Evolutionary conservation across 768 basidiomycete species (phyloP), one percentile per base, ranked within the genome.

Genomic region (Rhodotorula toruloides): DNA sequence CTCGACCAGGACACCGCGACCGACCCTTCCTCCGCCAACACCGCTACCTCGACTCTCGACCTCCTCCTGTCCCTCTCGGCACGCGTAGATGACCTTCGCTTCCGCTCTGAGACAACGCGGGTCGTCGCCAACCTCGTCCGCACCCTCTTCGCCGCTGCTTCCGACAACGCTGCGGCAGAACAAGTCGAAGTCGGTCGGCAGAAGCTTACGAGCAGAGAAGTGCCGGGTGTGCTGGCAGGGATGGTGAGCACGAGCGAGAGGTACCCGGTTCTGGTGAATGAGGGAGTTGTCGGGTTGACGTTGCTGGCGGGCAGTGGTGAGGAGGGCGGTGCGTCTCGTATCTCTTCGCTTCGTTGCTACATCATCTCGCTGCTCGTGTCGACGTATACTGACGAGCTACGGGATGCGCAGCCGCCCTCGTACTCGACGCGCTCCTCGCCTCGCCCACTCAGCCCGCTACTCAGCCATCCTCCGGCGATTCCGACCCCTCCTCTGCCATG

Each of bases 31-130:
- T 11, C 58, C 40, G 31, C 36, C n/a, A 16, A 22, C 1, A 1
- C 54, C 21, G 32, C 46, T 43, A 54, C 46, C 58, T 31, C 55
- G 84, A 85, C 73, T 2, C 79, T 91, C 47, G 79, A 84, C 9
- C 85, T 85, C 63, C 83, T 98, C 50, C 80, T 96, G 37, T 83
- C 83, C 11, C 82, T 99, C 27, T 82, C 87, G 34, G 81, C 82
- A 55, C 86, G 91, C 47, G 87, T 91, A 9, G 88, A 93, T 72
- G 87, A 87, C 27, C 79, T 89, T 4, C 84, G 90, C 3, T 81
- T 93, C 43, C 88, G 87, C 78, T 91, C 89, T 74, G 94, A 99
- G 79, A 88, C 89, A 37, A 87, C 91, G 25, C 86, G 94, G 27
- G 84, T 93, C 6, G 79, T 96, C 48, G 90, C 91, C 73, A 91